Base-by-base conservation (phyloP, 2,329 filamentous ascomycete genomes). In the Pestalotiopsis sp. region DNA sequence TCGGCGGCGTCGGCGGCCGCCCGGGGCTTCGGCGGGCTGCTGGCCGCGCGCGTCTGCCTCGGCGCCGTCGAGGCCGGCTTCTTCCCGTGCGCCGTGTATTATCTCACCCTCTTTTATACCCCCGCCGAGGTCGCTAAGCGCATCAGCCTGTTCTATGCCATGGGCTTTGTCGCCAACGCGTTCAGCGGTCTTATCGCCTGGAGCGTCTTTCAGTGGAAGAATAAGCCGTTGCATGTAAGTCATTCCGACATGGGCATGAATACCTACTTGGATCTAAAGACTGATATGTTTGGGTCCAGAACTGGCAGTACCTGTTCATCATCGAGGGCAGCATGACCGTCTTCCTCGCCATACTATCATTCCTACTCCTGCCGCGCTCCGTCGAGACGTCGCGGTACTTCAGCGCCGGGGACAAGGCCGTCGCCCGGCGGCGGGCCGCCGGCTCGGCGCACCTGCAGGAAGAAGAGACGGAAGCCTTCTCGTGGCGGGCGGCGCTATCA, bases 31-130 rank as follows among this genome's bases (percentile, higher is more conserved):
- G 72, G 71, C n/a, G 71, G 71, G 27, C 68, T 77, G 20, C 65
- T 76, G 12, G 70, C 72, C 4, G 68, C 65, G 5, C 70, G 75
- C 2, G 72, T 76, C 57, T 69, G 73, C 12, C 69, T 77, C 59
- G 75, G 76, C 0, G 69, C 71, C 13, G 72, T 74, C 52, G 75
- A 78, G 57, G 74, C 76, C 2, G 75, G 72, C 20, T 77, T 76
- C 70, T 68, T 75, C 7, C 75, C 75, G 7, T 72, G 70, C 27
- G 72, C 71, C 4, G 72, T 76, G 20, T 75, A 73, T 68, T 78
- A 77, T 66, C 17, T 71, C 36, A 73, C 70, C n/a, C 63, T 73
- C 5, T 76, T 75, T 66, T 77, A 77, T 57, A 75, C 70, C 4
- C 70, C 72, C 5, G 67, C 61, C 17, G 73, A 76, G 68, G 12